A percentile compares a stretch with the other conserved stretches of the same genome.
These are phyloP conservation scores for Acacia crassicarpa DNA, from an alignment of 306 rosid species.

Conservation along the genomic window DNA sequence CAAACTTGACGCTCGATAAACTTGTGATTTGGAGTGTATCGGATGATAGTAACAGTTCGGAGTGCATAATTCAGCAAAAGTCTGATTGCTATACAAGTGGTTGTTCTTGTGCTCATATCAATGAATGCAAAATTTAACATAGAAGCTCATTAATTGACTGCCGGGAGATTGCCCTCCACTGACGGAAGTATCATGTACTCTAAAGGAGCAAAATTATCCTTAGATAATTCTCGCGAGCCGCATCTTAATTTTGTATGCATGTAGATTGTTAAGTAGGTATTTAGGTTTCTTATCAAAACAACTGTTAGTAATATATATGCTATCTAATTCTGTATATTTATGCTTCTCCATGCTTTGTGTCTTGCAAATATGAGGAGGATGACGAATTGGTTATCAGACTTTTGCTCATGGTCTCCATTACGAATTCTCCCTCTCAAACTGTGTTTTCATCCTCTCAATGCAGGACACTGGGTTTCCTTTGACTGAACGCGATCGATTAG, in stretches of 20 bases:
- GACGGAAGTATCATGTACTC: not conserved
- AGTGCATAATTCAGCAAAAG: not conserved
- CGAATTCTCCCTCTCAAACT: not conserved
- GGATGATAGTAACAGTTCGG: not conserved
- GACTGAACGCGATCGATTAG: conserved; percentile 93
- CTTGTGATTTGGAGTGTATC: conserved; percentile 1
- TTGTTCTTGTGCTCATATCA: not conserved
- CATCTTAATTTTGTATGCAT: conserved; percentile 14
- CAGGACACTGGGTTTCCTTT: conserved; percentile 98
- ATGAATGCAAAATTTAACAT: not conserved
- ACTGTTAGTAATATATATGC: not conserved
- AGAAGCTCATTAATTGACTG: not conserved
- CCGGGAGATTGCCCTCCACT: not conserved
- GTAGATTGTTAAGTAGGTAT: not conserved
- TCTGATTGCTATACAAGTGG: not conserved
- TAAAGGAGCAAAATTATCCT: not conserved
- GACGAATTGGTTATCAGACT: conserved; percentile 9
- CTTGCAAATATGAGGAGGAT: conserved; percentile 16
- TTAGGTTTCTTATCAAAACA: not conserved
- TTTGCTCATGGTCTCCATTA: conserved; percentile 14
- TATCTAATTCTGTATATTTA: not conserved
- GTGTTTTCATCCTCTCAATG: conserved; percentile 27
- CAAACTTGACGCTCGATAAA: not conserved
- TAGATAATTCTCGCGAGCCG: not conserved
- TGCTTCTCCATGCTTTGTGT: conserved; percentile 24